These are phyloP conservation scores for Cicer pinnatifidum DNA, from an alignment of 306 rosid species.

Conservation along the genomic window DNA sequence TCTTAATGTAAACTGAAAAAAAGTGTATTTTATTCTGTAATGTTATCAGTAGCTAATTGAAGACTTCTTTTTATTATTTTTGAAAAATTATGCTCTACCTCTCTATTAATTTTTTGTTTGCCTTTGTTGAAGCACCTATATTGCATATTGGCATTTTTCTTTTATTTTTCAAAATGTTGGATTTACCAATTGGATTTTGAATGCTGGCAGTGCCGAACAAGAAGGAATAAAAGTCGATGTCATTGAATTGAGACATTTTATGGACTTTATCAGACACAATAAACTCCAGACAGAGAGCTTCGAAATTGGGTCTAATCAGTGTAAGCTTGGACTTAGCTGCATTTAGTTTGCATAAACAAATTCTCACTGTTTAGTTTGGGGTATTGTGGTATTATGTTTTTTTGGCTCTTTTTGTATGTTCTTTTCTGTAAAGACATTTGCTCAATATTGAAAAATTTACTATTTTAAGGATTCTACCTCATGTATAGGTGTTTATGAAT, in stretches of 20 bases:
- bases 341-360: conserved; percentile 22
- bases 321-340: conserved; percentile 52
- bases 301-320: conserved; percentile 75
- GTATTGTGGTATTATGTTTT: conserved; percentile 18
- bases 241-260: conserved; percentile 67
- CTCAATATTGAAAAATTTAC: conserved; percentile 12
- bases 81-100: not conserved
- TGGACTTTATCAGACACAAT: conserved; percentile 65
- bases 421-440: not conserved
- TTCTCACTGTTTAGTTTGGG: not conserved
- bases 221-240: conserved; percentile 75
- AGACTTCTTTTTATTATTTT: not conserved
- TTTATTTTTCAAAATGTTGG: conserved; percentile 37
- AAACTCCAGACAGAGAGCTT: conserved; percentile 72
- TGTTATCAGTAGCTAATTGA: conserved; percentile 4
- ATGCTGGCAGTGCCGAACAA: conserved; percentile 77
- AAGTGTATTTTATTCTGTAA: not conserved
- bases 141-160: conserved; percentile 22
- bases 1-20: not conserved
- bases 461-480: not conserved
- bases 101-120: conserved; percentile 4
- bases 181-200: conserved; percentile 42
- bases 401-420: not conserved
- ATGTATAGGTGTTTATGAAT: conserved; percentile 9
- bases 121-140: conserved; percentile 16